Conservation (phyloP, 495 filamentous ascomycete species). For the Entonaema liquescens region DNA sequence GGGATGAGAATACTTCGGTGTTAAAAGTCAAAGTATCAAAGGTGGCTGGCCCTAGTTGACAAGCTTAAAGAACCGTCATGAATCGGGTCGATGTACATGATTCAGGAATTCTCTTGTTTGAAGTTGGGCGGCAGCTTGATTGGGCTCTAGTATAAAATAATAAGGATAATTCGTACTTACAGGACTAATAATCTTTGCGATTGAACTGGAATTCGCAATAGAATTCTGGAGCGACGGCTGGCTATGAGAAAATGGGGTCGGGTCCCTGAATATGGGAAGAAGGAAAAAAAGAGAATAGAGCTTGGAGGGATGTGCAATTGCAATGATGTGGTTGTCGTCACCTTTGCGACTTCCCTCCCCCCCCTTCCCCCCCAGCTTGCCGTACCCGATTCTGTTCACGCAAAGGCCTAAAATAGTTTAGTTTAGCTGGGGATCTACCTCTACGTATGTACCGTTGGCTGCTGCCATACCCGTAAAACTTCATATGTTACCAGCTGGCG, state of each 20-base stretch:
- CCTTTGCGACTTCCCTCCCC: conserved; percentile 33
- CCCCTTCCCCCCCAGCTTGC: no score
- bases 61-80: conserved; percentile 1
- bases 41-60: conserved; percentile 1
- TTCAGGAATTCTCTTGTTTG: conserved; percentile 6
- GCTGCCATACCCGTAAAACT: conserved; percentile 9
- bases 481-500: conserved; percentile 1
- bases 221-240: background rate
- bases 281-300: conserved; percentile 20
- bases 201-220: conserved; percentile 7
- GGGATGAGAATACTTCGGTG: conserved; percentile 1
- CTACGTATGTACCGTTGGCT: conserved; percentile 2
- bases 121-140: conserved; percentile 28
- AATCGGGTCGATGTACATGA: conserved; percentile 12
- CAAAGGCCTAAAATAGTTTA: conserved; percentile 27
- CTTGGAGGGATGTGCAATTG: conserved; percentile 23
- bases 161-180: background rate
- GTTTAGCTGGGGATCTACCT: conserved; percentile 14
- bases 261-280: background rate
- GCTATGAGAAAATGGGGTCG: background rate
- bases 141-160: conserved; percentile 18
- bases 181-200: conserved; percentile 9
- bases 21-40: background rate
- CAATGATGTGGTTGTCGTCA: conserved; percentile 42
- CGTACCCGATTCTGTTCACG: conserved; percentile 20